Evolutionary conservation across 164 flowering plant species (phyloP).

Genomic region (Dillenia suffruticosa): DNA sequence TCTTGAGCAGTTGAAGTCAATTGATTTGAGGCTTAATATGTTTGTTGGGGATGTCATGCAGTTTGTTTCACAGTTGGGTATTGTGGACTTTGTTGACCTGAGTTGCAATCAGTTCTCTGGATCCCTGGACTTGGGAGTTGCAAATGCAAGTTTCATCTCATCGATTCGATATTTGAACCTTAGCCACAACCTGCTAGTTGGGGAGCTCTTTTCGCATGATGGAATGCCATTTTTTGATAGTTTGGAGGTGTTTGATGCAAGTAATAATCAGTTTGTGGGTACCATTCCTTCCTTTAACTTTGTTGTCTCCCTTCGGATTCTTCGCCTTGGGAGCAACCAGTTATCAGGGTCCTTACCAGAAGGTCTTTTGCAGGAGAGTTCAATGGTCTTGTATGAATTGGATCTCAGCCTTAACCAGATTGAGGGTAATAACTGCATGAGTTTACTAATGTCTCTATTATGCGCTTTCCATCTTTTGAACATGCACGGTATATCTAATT

Average conservation of each 20-base stretch:
- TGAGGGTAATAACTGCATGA: constrained; percentile 35
- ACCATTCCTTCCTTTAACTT: constrained; percentile 51
- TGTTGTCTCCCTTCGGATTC: constrained; percentile 48
- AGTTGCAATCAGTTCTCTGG: constrained; percentile 57
- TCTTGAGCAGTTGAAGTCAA: constrained; percentile 34
- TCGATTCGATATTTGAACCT: constrained; percentile 50
- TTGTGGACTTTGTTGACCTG: constrained; percentile 46
- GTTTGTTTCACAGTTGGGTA: constrained; percentile 35
- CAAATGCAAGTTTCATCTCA: constrained; percentile 38
- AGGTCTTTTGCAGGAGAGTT: constrained; percentile 56
- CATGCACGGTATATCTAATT: too few species aligned
- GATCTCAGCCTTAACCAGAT: constrained; percentile 70
- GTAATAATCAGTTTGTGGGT: constrained; percentile 51
- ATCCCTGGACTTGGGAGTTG: constrained; percentile 42
- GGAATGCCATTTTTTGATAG: constrained; percentile 61
- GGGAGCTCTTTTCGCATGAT: constrained; percentile 60
- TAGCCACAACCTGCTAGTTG: constrained; percentile 52
- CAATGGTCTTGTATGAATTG: constrained; percentile 57
- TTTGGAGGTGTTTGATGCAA: constrained; percentile 70
- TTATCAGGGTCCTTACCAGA: constrained; percentile 61
- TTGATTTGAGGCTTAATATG: constrained; percentile 49
- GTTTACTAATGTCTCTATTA: background rate
- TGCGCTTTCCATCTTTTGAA: background rate
- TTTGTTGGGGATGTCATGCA: constrained; percentile 49
- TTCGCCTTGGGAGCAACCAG: constrained; percentile 49